Base-by-base conservation (phyloP, 2,329 filamentous ascomycete species). In the Salinomyces thailandicus region DNA sequence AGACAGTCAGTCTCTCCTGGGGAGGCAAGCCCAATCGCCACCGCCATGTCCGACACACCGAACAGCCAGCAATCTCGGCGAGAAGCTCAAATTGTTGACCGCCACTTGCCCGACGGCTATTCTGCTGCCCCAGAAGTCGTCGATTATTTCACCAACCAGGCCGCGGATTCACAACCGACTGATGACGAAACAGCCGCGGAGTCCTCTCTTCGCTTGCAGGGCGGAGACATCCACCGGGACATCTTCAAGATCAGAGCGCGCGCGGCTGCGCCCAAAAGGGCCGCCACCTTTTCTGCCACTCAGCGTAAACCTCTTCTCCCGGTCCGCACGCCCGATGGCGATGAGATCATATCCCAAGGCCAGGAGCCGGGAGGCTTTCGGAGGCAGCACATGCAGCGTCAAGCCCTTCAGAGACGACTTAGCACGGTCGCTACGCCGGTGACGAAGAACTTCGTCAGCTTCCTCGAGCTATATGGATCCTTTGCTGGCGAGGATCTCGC, bases 401-500 rank as follows among this genome's bases (percentile, higher is more conserved):
- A 63, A n/a, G 72, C 68, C 7, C 37, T 48, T 37, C 58, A 62
- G 35, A 48, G 59, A 19, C 52, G 59, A 27, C 55, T 64, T 18
- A 62, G 57, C 39, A 57, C 52, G 35, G 64, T 57, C 20, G 51
- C 54, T 39, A 69, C 63, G 12, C 72, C 78, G 5, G 69, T 83
- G 15, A 78, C 80, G 1, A 66, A 68, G 41, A 81, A 77, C 52
- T 86, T 86, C 53, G 73, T 85, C 45, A 79, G 82, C 37, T 86
- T 85, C 45, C 64, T 86, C 15, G 78, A 82, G 41, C 64, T 86
- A 0, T 86, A 86, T 51, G 81, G 81, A 1, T 76, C 73, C 47
- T 86, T 86, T 56, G 81, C 81, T 3, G 81, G 81, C 34, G 59
- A 98, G 91, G 74, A 91, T 93, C 77, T 98, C 89, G 73, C 89